Base-by-base conservation (phyloP, 106 monocot genomes). In the Cymbidium sinense region DNA sequence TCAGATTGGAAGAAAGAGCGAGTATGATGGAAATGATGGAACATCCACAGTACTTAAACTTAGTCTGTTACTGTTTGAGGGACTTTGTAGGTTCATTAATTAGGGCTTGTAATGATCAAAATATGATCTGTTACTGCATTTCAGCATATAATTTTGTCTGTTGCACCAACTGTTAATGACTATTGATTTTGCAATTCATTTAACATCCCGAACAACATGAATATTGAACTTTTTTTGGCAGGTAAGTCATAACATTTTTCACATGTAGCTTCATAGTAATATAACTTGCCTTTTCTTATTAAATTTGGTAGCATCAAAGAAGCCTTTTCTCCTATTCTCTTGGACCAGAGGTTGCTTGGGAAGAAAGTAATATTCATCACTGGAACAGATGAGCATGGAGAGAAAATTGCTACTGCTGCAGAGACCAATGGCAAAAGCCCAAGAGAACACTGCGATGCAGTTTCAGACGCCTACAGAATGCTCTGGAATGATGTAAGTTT, bases 321-420 rank as follows among this genome's bases (percentile, higher is more conserved):
- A 27, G 43, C 74, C 35, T 43, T 70, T 31, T 35, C 50, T 11
- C 69, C 2, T 79, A 78, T 75, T 30, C 19, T 75, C 25, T 79
- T 62, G 51, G 2, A 62, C 8, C 83, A 98, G 98, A 92, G 98
- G 80, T 76, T 98, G 50, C 77, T 92, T 64, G 90, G 85, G 50
- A 92, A 92, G 86, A 88, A 80, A 54, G 94, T 94, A 70, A 81
- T 92, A 73, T 98, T 98, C 74, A 81, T 98, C 33, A 98, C 94
- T 43, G 98, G 98, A 41, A 98, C 98, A 15, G 98, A 98, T 84
- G 98, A 98, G 71, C 98, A 98, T 80, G 98, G 98, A 28, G 98
- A 98, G 76, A 98, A 98, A 87, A 94, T 98, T 77, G 90, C 98
- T 72, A 75, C 90, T 64, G 91, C 98, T 28, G 98, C 94, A 67